A percentile compares a stretch with the other conserved stretches of the same genome.
phyloP scores from a whole-genome alignment of 768 basidiomycete species.

The Calocybe gangraenosa region DNA sequence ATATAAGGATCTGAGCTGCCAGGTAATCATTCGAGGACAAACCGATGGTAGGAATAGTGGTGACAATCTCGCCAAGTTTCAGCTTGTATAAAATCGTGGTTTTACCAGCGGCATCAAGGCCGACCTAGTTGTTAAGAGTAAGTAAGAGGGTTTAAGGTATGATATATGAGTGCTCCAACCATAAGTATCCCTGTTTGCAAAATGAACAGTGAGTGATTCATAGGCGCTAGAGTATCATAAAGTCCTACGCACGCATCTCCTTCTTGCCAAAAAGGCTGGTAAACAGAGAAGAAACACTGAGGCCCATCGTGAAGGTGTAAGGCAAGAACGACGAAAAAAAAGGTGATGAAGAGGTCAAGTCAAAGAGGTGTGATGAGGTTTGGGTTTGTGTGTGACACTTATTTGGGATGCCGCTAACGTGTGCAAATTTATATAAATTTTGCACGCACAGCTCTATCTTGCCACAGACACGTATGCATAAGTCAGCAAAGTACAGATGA shows the following conservation, averaged over 20 bases:
- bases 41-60: slow-evolving; percentile 99
- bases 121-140: slow-evolving; percentile 56
- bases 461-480: too few species aligned
- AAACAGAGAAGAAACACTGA: slow-evolving; percentile 71
- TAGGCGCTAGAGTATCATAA: slow-evolving; percentile 22
- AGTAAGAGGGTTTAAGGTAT: slow-evolving; percentile 12
- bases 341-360: slow-evolving; percentile 26
- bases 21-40: slow-evolving; percentile 26
- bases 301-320: slow-evolving; percentile 60
- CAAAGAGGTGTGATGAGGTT: slow-evolving; percentile 20
- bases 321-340: slow-evolving; percentile 27
- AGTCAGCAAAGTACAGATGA: too few species aligned
- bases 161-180: slow-evolving; percentile 38
- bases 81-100: slow-evolving; percentile 99
- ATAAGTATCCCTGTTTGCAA: slow-evolving; percentile 86
- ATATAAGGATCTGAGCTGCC: slow-evolving; percentile 18
- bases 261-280: slow-evolving; percentile 92
- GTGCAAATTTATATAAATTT: too few species aligned
- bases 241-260: slow-evolving; percentile 91
- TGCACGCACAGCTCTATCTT: too few species aligned
- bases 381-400: slow-evolving; percentile 37
- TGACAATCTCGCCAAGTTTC: slow-evolving; percentile 99
- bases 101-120: slow-evolving; percentile 99
- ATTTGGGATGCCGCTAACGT: slow-evolving; percentile 46
- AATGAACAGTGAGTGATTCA: slow-evolving; percentile 25